Base-by-base conservation (phyloP, 192 early-diverging fungal genomes). In the Coemansia sp. region DNA sequence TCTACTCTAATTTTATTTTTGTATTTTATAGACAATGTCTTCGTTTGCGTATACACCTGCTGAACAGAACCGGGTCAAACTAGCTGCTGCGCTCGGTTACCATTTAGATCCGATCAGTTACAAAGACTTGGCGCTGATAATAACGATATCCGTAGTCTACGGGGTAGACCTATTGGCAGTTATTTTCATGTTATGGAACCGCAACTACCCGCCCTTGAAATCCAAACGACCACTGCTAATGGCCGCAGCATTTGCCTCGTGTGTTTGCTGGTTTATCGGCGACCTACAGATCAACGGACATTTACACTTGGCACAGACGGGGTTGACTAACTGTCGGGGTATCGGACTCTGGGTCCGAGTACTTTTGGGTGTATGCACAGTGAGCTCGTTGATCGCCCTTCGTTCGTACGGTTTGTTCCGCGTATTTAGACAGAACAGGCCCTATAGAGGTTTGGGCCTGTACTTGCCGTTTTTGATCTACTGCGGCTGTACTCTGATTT, bases 271-370 rank as follows among this genome's bases (percentile, higher is more conserved):
- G 83, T 77, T 78, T 55, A 22, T 85, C 18, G 83, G 83, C 43
- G 83, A 85, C 65, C 20, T 78, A 6, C 75, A 85, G 16, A 78
- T 85, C 47, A 85, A 81, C 71, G 83, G 83, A 1, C 75, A 78
- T 41, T 70, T 85, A n/a, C 78, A 80, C 39, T 49, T 75, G 16
- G 57, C 41, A 2, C 55, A 61, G 12, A 66, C 73, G 1, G 40
- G 46, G 20, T 41, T 80, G 58, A 71, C 68, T 1, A 74, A 73
- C 31, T 85, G 83, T 60, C 61, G 64, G 27, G 70, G 69, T 8
- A 68, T 76, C 38, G 83, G 83, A 13, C 67, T 85, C 16, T 85
- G 83, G 83, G 22, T 85, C 18, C 66, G 83, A 13, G 75, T 81
- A 27, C 69, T 85, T 8, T 57, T 85, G 3, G 83, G 83, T 5